Conservation (phyloP, 495 filamentous ascomycete species). For the Glonium stellatum region DNA sequence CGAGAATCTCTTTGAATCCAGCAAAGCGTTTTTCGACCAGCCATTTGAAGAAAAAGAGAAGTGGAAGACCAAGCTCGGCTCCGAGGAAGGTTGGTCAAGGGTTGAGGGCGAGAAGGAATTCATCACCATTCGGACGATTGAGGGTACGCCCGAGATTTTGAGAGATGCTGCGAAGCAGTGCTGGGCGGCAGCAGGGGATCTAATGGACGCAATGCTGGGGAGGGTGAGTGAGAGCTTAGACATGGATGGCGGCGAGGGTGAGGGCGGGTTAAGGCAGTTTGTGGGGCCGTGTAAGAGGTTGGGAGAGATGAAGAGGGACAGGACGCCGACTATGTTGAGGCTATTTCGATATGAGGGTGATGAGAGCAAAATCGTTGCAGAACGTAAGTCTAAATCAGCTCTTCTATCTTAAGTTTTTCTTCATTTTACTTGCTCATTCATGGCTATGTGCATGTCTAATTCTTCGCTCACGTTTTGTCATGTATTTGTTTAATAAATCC, state of each 20-base stretch:
- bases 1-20: constrained; percentile 18
- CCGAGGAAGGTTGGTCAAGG: constrained; percentile 27
- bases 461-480: background rate
- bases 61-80: constrained; percentile 17
- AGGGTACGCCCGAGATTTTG: constrained; percentile 23
- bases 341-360: constrained; percentile 25
- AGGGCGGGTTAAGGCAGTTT: constrained; percentile 13
- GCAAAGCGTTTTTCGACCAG: constrained; percentile 18
- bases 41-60: constrained; percentile 15
- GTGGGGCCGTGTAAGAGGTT: constrained; percentile 17
- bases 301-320: constrained; percentile 7
- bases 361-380: constrained; percentile 22
- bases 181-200: constrained; percentile 11
- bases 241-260: constrained; percentile 1
- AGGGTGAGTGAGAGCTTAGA: constrained; percentile 6
- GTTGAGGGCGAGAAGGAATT: constrained; percentile 30
- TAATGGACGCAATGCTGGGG: constrained; percentile 14
- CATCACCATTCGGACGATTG: constrained; percentile 25
- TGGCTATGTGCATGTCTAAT: background rate
- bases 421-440: background rate
- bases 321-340: constrained; percentile 23
- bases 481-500: background rate
- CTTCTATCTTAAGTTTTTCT: background rate
- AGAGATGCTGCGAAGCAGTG: constrained; percentile 17
- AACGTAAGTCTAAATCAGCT: background rate